Percentiles rank a stretch among this genome's conserved stretches.
Conservation (phyloP, 176 grass and related monocot species). For the Microstegium vimineum region DNA sequence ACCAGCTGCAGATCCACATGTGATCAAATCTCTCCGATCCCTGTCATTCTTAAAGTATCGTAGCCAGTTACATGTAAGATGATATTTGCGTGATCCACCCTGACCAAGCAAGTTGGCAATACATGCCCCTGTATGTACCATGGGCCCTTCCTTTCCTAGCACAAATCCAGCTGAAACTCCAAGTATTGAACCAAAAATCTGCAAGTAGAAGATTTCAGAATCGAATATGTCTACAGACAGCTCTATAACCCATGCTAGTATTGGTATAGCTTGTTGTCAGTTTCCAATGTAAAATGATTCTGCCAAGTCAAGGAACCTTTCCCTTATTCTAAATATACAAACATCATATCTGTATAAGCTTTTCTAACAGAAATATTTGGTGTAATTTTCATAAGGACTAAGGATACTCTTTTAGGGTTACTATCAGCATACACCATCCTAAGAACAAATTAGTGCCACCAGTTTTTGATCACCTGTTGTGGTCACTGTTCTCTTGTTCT, state of each 20-base stretch:
- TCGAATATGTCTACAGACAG: background rate
- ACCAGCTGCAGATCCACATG: conserved; percentile 76
- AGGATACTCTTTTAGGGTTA: background rate
- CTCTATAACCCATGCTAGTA: background rate
- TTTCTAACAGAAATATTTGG: background rate
- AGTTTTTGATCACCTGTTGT: background rate
- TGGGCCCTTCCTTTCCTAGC: conserved; percentile 89
- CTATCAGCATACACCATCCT: background rate
- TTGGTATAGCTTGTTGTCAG: background rate
- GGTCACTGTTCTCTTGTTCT: background rate
- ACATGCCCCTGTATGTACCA: conserved; percentile 90
- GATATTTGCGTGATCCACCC: conserved; percentile 82
- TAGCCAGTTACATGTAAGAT: conserved; percentile 75
- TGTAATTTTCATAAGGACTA: background rate
- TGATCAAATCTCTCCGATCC: conserved; percentile 85
- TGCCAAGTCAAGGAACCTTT: background rate
- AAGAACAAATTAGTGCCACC: background rate
- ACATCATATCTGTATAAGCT: conserved; percentile 2
- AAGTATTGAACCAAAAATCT: conserved; percentile 90
- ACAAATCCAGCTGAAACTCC: conserved; percentile 87
- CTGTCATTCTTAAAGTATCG: conserved; percentile 88
- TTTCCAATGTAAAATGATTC: background rate
- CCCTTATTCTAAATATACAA: background rate
- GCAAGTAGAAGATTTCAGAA: conserved; percentile 9
- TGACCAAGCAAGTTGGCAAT: conserved; percentile 91